Evolutionary conservation across 495 filamentous ascomycete genomes (phyloP), one percentile per base, ranked within the genome.

Genomic region (Tuber microsphaerosporum): DNA sequence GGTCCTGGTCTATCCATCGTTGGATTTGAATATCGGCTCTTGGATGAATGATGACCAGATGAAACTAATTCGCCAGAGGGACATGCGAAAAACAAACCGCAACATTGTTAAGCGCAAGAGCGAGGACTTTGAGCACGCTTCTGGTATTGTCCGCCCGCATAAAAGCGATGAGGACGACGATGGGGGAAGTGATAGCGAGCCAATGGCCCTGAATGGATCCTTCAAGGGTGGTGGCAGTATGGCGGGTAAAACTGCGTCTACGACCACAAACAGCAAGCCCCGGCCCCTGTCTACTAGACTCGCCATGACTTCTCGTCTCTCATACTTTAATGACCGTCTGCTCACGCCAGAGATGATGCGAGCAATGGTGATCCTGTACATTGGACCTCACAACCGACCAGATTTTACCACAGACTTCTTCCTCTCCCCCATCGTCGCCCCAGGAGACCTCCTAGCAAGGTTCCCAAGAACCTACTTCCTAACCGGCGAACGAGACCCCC

Each of bases 21-120:
- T 99, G 74, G 96, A 97, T 80, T 91, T 98, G 90, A 97, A 93
- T 82, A 97, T 98, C 71, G 92, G 92, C n/a, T 97, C 93, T 80
- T 99, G 95, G 95, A 97, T 99, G 94, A 93, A 91, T 0, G 96
- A 99, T 79, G 95, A 98, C 83, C 94, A 98, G 82, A 95, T 97
- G 93, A 87, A 92, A 0, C 85, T 98, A 56, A 97, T 99, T 73
- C 91, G 94, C 77, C 93, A 97, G 75, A 90, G 92, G 61, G 87
- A 89, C 73, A 89, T 88, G 74, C 89, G 94, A 3, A 90, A 89
- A 75, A 92, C 90, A 2, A 97, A 97, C 81, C 88, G 87, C 74
- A 86, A 88, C 69, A 89, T 98, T 72, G 82, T 97, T 8, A 87
- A 88, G 31, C 87, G 91, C 73, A 97, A 98, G 84, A 92, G 89